Evolutionary conservation across 805 yeast species (phyloP).

Genomic region (Priceomyces haplophilus): DNA sequence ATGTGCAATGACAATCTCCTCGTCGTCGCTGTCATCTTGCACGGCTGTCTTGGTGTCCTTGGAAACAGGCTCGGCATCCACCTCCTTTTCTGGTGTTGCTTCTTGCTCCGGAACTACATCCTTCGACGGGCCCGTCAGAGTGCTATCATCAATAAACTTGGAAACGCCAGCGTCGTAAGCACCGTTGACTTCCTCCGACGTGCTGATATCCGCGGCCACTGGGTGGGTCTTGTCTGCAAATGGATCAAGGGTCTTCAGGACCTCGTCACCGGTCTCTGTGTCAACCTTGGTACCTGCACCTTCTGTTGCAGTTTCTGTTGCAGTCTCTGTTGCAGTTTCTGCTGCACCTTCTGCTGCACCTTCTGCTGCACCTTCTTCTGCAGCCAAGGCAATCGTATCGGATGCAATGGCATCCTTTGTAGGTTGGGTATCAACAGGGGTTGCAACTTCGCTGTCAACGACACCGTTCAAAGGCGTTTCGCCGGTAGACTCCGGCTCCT

Average conservation of each 20-base stretch:
- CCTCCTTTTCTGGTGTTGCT: constrained; percentile 15
- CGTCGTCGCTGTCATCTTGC: constrained; percentile 17
- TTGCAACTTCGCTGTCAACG: constrained; percentile 9
- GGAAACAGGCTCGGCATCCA: constrained; percentile 21
- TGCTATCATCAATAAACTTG: background rate
- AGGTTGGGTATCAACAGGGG: background rate
- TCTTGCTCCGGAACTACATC: background rate
- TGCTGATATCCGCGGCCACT: background rate
- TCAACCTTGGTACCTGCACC: background rate
- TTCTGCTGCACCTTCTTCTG: constrained; percentile 1
- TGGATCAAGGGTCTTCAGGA: background rate
- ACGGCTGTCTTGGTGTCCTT: background rate
- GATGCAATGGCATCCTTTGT: constrained; percentile 1
- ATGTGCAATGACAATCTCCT: constrained; percentile 40
- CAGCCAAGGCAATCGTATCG: background rate
- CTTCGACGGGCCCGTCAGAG: background rate
- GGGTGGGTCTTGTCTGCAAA: background rate
- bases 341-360: constrained; percentile 2
- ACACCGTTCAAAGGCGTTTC: too few relatives aligned
- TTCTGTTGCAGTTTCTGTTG: constrained; percentile 3
- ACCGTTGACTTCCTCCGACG: background rate
- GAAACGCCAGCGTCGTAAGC: constrained; percentile 1
- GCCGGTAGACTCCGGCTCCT: too few relatives aligned
- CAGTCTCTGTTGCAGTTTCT: too few relatives aligned
- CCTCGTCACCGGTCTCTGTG: constrained; percentile 4